Evolutionary conservation across 495 filamentous ascomycete species (phyloP), one percentile per base, ranked within the genome.

Genomic region (Hyphodiscus hymeniophilus): DNA sequence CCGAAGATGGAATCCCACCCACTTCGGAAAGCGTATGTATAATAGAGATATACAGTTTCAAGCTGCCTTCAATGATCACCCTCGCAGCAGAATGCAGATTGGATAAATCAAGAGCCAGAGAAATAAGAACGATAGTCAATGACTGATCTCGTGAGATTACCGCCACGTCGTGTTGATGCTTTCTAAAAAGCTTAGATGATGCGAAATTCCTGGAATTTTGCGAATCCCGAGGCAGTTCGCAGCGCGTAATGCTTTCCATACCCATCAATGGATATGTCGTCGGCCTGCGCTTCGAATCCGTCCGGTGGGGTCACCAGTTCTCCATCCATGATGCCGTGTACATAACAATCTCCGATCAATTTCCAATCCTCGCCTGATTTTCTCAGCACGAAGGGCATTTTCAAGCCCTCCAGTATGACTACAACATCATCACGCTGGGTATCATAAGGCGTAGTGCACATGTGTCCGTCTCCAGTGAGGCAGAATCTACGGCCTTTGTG

Each of bases 311-410:
- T 11, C 2, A 24, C 24, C 18, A 13, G 3, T 28, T 44, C 23
- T 44, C 41, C 41, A 28, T 44, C 41, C 41, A 44, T 44, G 16
- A 44, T 44, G n/a, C 41, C 41, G 30, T 44, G 41, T 7, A 44
- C 15, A 44, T 44, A 44, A 26, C 18, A 17, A 32, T 44, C 41
- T 13, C 41, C 41, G 2, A 44, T 22, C 18, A 44, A 11, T 7
- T 7, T 32, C 7, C 7, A 44, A 28, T 44, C 21, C 4, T 44
- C 21, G n/a, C 23, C 41, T 26, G 15, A 10, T 28, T 30, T 23
- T 13, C 41, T 28, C 4, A 44, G 16, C 22, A 44, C 15, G 20
- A 44, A 13, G 8, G 41, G 41, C 2, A 13, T 32, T 16, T 28
- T 44, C 20, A 17, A 44, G 17, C 41, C 41, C 13, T 44, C 41